These are phyloP conservation scores for Typha latifolia DNA, from an alignment of 176 grass and related monocot species.

Conservation along the genomic window DNA sequence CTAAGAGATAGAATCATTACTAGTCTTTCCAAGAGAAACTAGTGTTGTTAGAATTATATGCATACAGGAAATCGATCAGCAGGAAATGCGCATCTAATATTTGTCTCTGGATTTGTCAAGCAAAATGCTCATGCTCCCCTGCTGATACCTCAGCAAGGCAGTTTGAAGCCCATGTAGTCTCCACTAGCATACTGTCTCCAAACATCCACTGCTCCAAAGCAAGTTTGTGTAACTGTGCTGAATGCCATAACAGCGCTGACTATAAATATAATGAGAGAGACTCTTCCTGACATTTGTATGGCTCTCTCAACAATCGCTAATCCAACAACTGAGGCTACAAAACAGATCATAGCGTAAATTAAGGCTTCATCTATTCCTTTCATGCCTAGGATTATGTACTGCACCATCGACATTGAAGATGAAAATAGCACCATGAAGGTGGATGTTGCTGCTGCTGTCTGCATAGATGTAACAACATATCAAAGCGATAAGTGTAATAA, in stretches of 20 bases:
- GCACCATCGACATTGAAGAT: slow-evolving; percentile 73
- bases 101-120: too few relatives aligned
- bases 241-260: slow-evolving; percentile 56
- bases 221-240: slow-evolving; percentile 47
- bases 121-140: neutral
- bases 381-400: slow-evolving; percentile 74
- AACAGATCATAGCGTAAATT: slow-evolving; percentile 43
- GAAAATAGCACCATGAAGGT: slow-evolving; percentile 82
- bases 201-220: slow-evolving; percentile 46
- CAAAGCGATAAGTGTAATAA: neutral
- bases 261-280: slow-evolving; percentile 60
- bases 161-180: slow-evolving; percentile 81
- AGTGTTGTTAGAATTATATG: too few relatives aligned
- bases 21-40: too few relatives aligned
- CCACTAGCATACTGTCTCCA: slow-evolving; percentile 44
- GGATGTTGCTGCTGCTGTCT: slow-evolving; percentile 56
- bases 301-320: slow-evolving; percentile 24
- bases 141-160: slow-evolving; percentile 31
- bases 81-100: slow-evolving; percentile 2
- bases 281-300: slow-evolving; percentile 40
- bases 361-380: slow-evolving; percentile 29
- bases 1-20: too few relatives aligned
- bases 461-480: slow-evolving; percentile 8
- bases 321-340: slow-evolving; percentile 38
- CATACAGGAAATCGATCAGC: neutral